Percentiles rank a stretch among this genome's conserved stretches.
phyloP scores from a whole-genome alignment of 495 filamentous ascomycete species.

The Trichocladium uniseriatum region DNA sequence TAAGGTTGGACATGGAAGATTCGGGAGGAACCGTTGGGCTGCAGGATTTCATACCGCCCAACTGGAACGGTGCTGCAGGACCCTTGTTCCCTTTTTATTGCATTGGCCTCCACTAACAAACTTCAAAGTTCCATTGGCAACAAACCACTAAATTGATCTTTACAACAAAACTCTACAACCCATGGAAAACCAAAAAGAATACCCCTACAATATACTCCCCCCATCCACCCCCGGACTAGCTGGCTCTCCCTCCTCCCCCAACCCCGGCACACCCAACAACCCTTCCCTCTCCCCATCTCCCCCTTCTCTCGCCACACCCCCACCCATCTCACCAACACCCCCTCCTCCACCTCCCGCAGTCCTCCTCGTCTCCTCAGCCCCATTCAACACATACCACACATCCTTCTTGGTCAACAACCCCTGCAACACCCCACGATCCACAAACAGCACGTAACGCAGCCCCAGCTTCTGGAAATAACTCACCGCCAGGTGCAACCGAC shows the following conservation, averaged over 20 bases:
- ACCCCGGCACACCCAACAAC: conserved; percentile 18
- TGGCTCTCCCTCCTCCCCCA: conserved; percentile 10
- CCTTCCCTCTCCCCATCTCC: conserved; percentile 24
- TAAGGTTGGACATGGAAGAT: too few species aligned
- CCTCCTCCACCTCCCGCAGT: conserved; percentile 14
- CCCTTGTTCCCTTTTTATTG: too few species aligned
- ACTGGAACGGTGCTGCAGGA: too few species aligned
- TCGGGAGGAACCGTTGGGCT: too few species aligned
- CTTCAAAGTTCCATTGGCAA: too few species aligned
- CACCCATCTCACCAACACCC: neutral
- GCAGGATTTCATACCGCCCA: too few species aligned
- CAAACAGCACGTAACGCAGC: conserved; percentile 81
- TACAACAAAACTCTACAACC: neutral
- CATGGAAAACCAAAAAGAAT: neutral
- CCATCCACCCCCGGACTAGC: conserved; percentile 16
- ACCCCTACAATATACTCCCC: conserved; percentile 25
- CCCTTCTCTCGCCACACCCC: conserved; percentile 18
- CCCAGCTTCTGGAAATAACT: conserved; percentile 92
- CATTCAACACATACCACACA: conserved; percentile 88
- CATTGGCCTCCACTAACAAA: too few species aligned
- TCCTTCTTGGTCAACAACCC: conserved; percentile 96
- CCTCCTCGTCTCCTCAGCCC: conserved; percentile 53
- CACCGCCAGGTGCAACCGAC: conserved; percentile 68
- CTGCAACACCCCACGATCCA: conserved; percentile 67
- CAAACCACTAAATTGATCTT: neutral